A percentile compares a stretch with the other conserved stretches of the same genome.
These are phyloP conservation scores for Tetradesmus lagerheimii DNA, from an alignment of 139 green algal genomes.

Conservation along the genomic window DNA sequence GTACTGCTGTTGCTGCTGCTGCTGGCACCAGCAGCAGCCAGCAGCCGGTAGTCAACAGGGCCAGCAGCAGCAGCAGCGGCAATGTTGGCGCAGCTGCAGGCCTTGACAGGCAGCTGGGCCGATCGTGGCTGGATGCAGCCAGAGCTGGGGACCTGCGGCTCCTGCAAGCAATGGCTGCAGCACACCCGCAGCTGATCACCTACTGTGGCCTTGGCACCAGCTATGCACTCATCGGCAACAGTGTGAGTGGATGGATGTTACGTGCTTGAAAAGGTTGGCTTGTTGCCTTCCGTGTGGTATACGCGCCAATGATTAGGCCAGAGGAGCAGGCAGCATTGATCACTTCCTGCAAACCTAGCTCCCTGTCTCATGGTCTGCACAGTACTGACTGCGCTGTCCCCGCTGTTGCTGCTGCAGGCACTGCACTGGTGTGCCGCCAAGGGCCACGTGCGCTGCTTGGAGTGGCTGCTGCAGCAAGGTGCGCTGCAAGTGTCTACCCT, in stretches of 20 bases:
- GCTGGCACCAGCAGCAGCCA: no score
- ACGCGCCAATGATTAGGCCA: no score
- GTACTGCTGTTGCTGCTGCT: no score
- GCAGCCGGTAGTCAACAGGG: no score
- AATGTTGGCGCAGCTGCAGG: not conserved
- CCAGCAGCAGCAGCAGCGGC: not conserved
- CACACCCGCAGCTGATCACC: not conserved
- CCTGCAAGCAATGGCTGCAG: not conserved
- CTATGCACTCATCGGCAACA: conserved; percentile 27
- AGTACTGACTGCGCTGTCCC: no score
- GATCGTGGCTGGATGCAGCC: conserved; percentile 25
- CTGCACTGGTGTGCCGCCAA: conserved; percentile 34
- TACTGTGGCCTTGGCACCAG: conserved; percentile 23
- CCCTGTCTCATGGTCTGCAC: no score
- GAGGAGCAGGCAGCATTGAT: not conserved
- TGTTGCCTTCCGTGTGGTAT: no score
- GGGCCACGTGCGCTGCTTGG: not conserved
- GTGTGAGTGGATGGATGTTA: not conserved
- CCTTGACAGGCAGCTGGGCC: not conserved
- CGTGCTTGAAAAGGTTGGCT: not conserved
- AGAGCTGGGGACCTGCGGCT: not conserved
- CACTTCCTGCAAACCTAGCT: no score
- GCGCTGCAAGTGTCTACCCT: not conserved
- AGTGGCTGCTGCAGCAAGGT: conserved; percentile 19
- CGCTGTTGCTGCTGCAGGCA: not conserved